Evolutionary conservation across 2,329 filamentous ascomycete species (phyloP).

Genomic region (Sordariomycetes sp.): DNA sequence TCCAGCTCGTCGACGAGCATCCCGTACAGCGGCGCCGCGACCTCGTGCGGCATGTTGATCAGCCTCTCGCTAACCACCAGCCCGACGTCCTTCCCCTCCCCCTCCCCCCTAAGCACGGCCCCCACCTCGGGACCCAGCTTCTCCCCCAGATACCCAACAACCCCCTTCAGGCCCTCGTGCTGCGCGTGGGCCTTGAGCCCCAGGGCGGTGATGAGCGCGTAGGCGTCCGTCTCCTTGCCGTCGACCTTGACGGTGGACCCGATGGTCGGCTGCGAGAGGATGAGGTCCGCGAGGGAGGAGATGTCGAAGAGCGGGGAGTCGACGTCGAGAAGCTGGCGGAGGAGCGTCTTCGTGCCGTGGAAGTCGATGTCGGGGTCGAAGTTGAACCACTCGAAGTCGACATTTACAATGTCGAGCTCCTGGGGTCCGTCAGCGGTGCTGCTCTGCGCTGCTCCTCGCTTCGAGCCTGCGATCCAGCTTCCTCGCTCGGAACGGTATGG

Average conservation of each 20-base stretch:
- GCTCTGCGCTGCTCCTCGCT: neutral
- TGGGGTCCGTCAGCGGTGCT: conserved; percentile 20
- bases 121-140: conserved; percentile 33
- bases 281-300: conserved; percentile 72
- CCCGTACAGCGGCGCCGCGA: conserved; percentile 84
- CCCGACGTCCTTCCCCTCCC: conserved; percentile 42
- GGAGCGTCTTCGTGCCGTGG: conserved; percentile 79
- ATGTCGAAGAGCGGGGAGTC: conserved; percentile 80
- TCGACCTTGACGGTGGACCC: conserved; percentile 97
- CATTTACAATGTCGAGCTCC: conserved; percentile 85
- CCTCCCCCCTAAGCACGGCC: conserved; percentile 13
- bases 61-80: conserved; percentile 84
- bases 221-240: conserved; percentile 82
- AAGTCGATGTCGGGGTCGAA: conserved; percentile 84
- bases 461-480: neutral
- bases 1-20: conserved; percentile 89
- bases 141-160: conserved; percentile 57
- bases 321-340: conserved; percentile 85
- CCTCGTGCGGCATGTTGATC: conserved; percentile 92
- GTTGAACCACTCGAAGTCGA: conserved; percentile 99
- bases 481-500: neutral
- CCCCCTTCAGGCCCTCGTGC: conserved; percentile 55
- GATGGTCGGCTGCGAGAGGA: conserved; percentile 74
- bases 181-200: conserved; percentile 71
- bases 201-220: conserved; percentile 80